Percentiles rank a stretch among this genome's conserved stretches.
Evolutionary conservation across 2,329 filamentous ascomycete species (phyloP).

Genomic region (Neocatenulostroma microsporum): DNA sequence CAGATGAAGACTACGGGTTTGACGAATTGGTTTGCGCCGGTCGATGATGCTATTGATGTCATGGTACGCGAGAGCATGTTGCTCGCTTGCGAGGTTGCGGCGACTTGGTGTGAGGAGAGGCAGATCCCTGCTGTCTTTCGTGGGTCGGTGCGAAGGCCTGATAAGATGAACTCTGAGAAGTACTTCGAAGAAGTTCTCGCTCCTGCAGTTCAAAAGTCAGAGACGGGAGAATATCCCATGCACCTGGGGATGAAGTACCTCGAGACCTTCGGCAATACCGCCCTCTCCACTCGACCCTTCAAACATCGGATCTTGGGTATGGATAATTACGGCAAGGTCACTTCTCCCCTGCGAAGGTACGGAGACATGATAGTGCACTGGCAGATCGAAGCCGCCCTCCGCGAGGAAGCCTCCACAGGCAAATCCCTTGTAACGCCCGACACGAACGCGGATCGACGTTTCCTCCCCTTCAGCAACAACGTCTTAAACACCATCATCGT

Average conservation of each 20-base stretch:
- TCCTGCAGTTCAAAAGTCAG: slow-evolving; percentile 22
- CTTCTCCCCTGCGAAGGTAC: slow-evolving; percentile 54
- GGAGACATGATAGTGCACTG: slow-evolving; percentile 55
- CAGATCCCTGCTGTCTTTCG: slow-evolving; percentile 45
- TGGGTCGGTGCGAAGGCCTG: slow-evolving; percentile 26
- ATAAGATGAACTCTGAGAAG: slow-evolving; percentile 28
- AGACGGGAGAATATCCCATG: slow-evolving; percentile 26
- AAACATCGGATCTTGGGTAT: slow-evolving; percentile 46
- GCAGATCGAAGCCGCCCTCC: slow-evolving; percentile 56
- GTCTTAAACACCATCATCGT: slow-evolving; percentile 44
- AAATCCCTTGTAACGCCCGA: slow-evolving; percentile 29
- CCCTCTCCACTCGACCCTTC: slow-evolving; percentile 42
- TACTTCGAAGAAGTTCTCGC: slow-evolving; percentile 30
- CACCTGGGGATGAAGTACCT: slow-evolving; percentile 37
- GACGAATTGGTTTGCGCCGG: slow-evolving; percentile 25
- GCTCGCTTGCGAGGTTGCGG: slow-evolving; percentile 46
- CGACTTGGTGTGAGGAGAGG: slow-evolving; percentile 45
- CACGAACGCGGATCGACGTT: slow-evolving; percentile 16
- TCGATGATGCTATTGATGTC: slow-evolving; percentile 16
- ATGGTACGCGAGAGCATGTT: slow-evolving; percentile 47
- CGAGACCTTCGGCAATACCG: slow-evolving; percentile 33
- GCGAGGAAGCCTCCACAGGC: slow-evolving; percentile 45
- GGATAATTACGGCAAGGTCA: slow-evolving; percentile 49
- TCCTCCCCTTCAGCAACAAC: slow-evolving; percentile 44
- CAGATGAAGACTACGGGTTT: slow-evolving; percentile 28